Conservation (phyloP, 345 rosid genomes). For the Camelina sativa region DNA sequence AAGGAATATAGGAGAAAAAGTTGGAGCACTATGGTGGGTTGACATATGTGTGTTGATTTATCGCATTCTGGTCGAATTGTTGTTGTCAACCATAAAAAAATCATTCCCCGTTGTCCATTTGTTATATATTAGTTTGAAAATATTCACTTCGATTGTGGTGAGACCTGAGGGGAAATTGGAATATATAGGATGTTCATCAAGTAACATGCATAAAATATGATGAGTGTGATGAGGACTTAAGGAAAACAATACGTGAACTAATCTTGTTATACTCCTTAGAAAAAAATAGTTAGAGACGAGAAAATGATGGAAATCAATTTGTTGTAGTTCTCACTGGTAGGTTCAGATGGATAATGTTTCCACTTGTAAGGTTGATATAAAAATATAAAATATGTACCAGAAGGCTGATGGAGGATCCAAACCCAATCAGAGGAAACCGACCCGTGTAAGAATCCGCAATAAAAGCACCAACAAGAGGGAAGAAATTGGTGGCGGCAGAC, state of each 20-base stretch:
- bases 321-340: background rate
- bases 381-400: slow-evolving; percentile 43
- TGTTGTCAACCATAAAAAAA: slow-evolving; percentile 51
- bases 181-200: no score
- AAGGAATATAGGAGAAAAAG: slow-evolving; percentile 47
- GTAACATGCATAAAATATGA: no score
- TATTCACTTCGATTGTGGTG: no score
- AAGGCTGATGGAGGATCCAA: slow-evolving; percentile 54
- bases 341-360: background rate
- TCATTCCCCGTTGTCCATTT: slow-evolving; percentile 47
- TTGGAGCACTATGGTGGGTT: slow-evolving; percentile 41
- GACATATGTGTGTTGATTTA: slow-evolving; percentile 34
- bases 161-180: no score
- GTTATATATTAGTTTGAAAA: no score
- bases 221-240: no score
- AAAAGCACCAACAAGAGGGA: slow-evolving; percentile 66
- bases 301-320: no score
- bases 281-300: no score
- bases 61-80: slow-evolving; percentile 45
- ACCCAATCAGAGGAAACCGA: slow-evolving; percentile 56
- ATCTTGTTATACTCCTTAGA: no score
- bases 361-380: background rate
- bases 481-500: slow-evolving; percentile 60
- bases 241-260: no score
- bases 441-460: slow-evolving; percentile 73